Evolutionary conservation across 2,329 filamentous ascomycete species (phyloP), one percentile per base, ranked within the genome.

Genomic region (Chrysoporthe puriensis): DNA sequence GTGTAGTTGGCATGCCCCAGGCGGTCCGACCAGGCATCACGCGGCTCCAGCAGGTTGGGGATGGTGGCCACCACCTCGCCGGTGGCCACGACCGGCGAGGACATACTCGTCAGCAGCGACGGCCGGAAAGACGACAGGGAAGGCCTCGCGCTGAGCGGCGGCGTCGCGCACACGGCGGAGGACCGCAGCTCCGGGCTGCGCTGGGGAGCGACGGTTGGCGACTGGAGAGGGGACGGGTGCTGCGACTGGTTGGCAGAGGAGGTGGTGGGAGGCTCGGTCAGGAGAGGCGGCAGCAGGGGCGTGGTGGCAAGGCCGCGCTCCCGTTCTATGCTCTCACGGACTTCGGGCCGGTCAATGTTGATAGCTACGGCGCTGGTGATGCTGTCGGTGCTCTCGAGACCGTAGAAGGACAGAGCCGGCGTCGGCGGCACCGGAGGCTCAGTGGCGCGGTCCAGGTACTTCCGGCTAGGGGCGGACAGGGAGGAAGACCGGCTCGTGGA

Each of bases 1-100:
- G 88, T 94, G 77, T 96, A 97, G 81, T 98, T 97, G 71, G 94
- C 94, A 76, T 98, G 94, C 40, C 95, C 95, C 16, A 98, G 87
- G 66, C 88, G 89, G 74, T 91, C 88, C 0, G 92, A 91, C 95
- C 95, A 97, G 72, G 90, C 88, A 76, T 97, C 93, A 62, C 89
- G 84, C 6, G 89, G 87, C 66, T 91, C 88, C 43, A 90, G 81
- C 70, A 94, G 88, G 4, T 87, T 85, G 4, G 89, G 87, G 18
- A 91, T 86, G 77, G 86, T 72, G 77, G 80, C 72, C 79, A 85
- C 77, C 74, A 77, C 76, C 75, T 59, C 74, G 75, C 57, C 72
- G 72, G 16, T 76, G 75, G 50, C 84, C 79, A 68, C 85, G 84
- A 72, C 91, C 85, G 2, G 89, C 90, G 1, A 87, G 82, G 57